Conservation (phyloP, 1,139 yeast genomes). For the Pneumocystis wakefieldiae region DNA sequence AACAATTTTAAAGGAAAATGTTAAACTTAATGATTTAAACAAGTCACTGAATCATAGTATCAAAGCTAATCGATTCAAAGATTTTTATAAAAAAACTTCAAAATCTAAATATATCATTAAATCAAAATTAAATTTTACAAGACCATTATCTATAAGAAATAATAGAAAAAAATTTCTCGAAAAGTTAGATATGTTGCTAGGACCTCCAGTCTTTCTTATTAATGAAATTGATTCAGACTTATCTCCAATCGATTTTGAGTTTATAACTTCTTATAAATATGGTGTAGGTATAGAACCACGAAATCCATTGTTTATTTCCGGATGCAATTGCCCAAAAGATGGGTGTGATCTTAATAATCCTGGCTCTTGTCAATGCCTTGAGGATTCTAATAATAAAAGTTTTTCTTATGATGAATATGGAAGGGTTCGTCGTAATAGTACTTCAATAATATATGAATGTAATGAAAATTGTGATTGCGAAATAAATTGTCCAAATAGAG, state of each 20-base stretch:
- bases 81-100: not conserved
- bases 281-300: not conserved
- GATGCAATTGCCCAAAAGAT: conserved; percentile 4
- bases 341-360: conserved; percentile 5
- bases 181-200: not conserved
- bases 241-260: not conserved
- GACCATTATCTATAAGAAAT: not conserved
- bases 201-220: not conserved
- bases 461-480: conserved; percentile 8
- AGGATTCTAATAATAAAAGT: conserved; percentile 3
- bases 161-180: not conserved
- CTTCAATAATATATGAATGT: conserved; percentile 9
- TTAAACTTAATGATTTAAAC: not conserved
- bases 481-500: conserved; percentile 8
- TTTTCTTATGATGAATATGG: conserved; percentile 9
- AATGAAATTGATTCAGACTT: not conserved
- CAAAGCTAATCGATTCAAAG: not conserved
- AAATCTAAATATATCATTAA: not conserved
- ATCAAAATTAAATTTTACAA: not conserved
- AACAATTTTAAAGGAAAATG: not conserved
- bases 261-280: conserved; percentile 1
- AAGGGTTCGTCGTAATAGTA: conserved; percentile 3
- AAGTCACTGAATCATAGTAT: not conserved
- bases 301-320: conserved; percentile 1
- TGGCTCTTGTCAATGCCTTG: conserved; percentile 7